These are phyloP conservation scores for Podosphaera aphanis DNA, from an alignment of 2,329 filamentous ascomycete genomes.

Conservation along the genomic window DNA sequence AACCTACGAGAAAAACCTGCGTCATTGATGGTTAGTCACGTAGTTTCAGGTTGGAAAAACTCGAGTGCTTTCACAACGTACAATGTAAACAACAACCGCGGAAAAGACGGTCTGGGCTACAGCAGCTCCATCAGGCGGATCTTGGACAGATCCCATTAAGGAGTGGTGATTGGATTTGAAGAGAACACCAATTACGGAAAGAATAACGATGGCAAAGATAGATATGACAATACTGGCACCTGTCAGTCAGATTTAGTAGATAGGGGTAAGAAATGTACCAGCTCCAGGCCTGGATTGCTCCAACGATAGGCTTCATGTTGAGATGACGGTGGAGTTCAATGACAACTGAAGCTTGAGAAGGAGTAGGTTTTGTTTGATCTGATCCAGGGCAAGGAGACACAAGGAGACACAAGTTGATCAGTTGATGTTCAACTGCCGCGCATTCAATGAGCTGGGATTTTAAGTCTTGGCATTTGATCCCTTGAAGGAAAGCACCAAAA, in stretches of 20 bases:
- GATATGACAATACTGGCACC: slow-evolving; percentile 44
- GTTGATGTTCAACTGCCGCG: too few relatives aligned
- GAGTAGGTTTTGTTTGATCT: neutral
- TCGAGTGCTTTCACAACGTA: slow-evolving; percentile 25
- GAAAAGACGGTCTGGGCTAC: slow-evolving; percentile 72
- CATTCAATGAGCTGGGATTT: too few relatives aligned
- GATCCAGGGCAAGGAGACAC: too few relatives aligned
- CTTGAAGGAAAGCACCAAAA: too few relatives aligned
- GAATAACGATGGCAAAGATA: slow-evolving; percentile 39
- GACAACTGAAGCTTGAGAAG: too few relatives aligned
- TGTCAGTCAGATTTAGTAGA: neutral
- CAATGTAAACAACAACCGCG: slow-evolving; percentile 69
- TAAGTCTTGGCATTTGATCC: too few relatives aligned
- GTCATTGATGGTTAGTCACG: neutral
- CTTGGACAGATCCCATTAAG: slow-evolving; percentile 52
- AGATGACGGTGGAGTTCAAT: too few relatives aligned
- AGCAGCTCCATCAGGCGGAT: slow-evolving; percentile 45
- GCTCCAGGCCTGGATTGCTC: slow-evolving; percentile 80
- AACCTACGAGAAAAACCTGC: slow-evolving; percentile 77
- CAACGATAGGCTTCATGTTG: slow-evolving; percentile 79
- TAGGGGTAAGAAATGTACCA: slow-evolving; percentile 35
- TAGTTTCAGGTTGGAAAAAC: neutral
- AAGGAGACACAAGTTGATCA: too few relatives aligned
- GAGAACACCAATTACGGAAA: slow-evolving; percentile 41
- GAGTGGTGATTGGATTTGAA: slow-evolving; percentile 64